Evolutionary conservation across 257 asterid genomes (phyloP).

Genomic region (Asclepias syriaca): DNA sequence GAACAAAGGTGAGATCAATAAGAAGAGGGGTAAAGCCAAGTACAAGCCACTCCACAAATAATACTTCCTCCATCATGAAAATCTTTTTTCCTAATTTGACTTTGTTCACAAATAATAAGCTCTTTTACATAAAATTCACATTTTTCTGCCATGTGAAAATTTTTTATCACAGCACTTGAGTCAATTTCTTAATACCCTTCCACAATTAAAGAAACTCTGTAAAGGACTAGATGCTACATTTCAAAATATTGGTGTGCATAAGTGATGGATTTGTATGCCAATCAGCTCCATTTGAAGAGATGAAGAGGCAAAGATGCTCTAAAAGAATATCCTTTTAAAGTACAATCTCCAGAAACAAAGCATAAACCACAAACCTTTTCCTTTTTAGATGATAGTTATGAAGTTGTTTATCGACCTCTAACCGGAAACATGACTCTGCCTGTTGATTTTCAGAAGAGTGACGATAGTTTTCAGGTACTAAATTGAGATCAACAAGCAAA

Average conservation of each 20-base stretch:
- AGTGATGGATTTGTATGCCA: background rate
- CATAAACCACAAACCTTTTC: constrained; percentile 9
- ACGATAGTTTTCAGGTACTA: background rate
- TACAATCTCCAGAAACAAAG: background rate
- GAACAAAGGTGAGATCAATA: background rate
- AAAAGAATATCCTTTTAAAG: background rate
- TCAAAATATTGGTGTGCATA: background rate
- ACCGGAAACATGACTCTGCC: background rate
- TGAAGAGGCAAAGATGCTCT: background rate
- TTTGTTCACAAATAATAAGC: background rate
- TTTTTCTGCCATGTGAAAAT: background rate
- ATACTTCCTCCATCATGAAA: background rate
- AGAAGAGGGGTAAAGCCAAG: background rate
- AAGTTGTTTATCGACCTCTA: background rate
- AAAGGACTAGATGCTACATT: background rate
- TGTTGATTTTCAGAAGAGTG: constrained; percentile 1
- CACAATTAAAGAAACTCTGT: background rate
- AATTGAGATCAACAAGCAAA: background rate
- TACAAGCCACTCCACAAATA: background rate
- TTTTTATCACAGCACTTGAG: background rate
- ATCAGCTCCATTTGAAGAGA: background rate
- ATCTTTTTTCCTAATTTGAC: no score
- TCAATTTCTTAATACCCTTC: background rate
- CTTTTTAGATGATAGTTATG: background rate
- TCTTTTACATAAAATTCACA: background rate